A percentile compares a stretch with the other conserved stretches of the same genome.
phyloP scores from a whole-genome alignment of 139 green algal genomes.

The Chloropicon primus region DNA sequence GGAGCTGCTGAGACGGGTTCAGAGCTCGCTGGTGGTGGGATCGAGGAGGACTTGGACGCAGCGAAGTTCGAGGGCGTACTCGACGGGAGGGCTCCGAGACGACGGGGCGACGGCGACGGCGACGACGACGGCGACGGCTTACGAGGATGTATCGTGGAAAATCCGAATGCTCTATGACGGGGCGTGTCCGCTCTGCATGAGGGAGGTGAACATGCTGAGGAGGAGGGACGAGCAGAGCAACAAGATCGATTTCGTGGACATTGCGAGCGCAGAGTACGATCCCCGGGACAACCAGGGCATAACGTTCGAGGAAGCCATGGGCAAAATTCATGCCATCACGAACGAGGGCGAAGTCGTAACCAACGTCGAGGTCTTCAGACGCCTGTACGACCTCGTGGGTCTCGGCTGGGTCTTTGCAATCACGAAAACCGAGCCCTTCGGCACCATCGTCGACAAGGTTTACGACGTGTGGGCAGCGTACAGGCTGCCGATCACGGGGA shows the following conservation, averaged over 20 bases:
- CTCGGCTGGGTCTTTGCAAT: conserved; percentile 87
- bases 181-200: conserved; percentile 82
- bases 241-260: conserved; percentile 85
- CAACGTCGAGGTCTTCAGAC: conserved; percentile 62
- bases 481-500: conserved; percentile 52
- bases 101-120: neutral
- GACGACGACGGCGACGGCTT: neutral
- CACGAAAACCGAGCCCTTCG: conserved; percentile 40
- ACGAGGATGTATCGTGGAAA: conserved; percentile 23
- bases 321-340: conserved; percentile 75
- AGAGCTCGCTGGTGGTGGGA: no score
- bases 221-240: conserved; percentile 37
- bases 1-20: no score
- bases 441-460: conserved; percentile 38
- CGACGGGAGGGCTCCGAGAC: no score
- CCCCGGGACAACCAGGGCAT: conserved; percentile 59
- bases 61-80: no score
- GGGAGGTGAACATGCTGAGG: conserved; percentile 81
- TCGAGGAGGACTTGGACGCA: no score
- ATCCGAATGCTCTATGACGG: conserved; percentile 74
- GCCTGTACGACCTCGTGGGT: conserved; percentile 77
- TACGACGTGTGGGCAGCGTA: conserved; percentile 79
- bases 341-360: conserved; percentile 56
- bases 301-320: conserved; percentile 68
- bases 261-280: conserved; percentile 35